These are phyloP conservation scores for Aegilops bicornis DNA, from an alignment of 176 grass and related monocot species.

Conservation along the genomic window DNA sequence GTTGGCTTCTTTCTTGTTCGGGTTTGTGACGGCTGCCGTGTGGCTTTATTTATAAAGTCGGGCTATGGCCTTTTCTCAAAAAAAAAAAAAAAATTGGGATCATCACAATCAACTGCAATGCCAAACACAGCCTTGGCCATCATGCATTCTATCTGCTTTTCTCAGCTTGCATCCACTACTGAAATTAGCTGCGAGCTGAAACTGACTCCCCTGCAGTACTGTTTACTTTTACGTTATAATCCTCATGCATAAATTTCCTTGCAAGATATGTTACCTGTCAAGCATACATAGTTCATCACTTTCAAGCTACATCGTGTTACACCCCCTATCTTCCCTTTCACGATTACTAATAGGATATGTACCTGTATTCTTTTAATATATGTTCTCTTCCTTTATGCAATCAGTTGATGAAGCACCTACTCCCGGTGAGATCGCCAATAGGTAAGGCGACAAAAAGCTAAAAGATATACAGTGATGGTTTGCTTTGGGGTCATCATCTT, in stretches of 20 bases:
- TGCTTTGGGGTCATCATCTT: constrained; percentile 52
- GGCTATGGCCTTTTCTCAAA: too few species aligned
- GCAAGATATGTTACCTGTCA: constrained; percentile 6
- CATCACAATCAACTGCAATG: too few species aligned
- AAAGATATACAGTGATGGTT: constrained; percentile 47
- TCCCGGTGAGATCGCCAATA: constrained; percentile 24
- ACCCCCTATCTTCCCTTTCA: constrained; percentile 7
- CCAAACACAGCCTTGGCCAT: neutral
- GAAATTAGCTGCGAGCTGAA: constrained; percentile 1
- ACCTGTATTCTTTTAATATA: neutral
- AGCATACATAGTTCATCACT: neutral
- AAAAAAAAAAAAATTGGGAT: too few species aligned
- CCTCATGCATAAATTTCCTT: neutral
- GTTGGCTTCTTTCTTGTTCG: too few species aligned
- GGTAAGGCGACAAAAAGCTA: constrained; percentile 56
- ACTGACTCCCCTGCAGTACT: neutral
- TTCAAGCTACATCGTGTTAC: neutral
- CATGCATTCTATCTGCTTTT: neutral
- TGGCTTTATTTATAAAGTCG: too few species aligned
- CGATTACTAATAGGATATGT: neutral
- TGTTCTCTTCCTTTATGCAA: neutral
- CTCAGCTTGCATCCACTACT: neutral
- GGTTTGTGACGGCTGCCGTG: too few species aligned
- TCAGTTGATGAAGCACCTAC: constrained; percentile 30
- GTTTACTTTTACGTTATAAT: neutral